These are phyloP conservation scores for Macrophomina phaseolina DNA, from an alignment of 2,329 filamentous ascomycete genomes.

Conservation along the genomic window DNA sequence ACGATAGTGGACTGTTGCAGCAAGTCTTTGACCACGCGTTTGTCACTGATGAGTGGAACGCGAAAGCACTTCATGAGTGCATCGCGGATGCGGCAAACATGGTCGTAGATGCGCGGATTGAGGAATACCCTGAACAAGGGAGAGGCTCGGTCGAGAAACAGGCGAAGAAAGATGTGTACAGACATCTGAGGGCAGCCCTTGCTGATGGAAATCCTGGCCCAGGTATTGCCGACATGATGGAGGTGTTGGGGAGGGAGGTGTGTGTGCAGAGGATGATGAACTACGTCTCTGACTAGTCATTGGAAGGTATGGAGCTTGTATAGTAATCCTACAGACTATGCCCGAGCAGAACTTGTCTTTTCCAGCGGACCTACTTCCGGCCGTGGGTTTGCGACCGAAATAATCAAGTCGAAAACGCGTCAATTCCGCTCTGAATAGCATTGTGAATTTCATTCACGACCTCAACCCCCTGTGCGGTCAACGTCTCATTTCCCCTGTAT, in stretches of 20 bases:
- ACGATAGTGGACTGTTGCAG: neutral
- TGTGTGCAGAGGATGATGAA: constrained; percentile 14
- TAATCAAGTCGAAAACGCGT: constrained; percentile 28
- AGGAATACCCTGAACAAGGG: neutral
- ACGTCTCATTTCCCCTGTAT: constrained; percentile 11
- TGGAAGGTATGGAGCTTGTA: neutral
- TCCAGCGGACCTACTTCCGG: neutral
- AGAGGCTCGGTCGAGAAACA: constrained; percentile 4
- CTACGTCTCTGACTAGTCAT: constrained; percentile 3
- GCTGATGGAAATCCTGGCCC: constrained; percentile 42
- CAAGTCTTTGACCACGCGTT: neutral
- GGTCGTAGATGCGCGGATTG: neutral
- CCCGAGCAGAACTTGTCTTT: neutral
- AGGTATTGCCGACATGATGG: constrained; percentile 43
- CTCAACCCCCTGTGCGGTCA: constrained; percentile 22
- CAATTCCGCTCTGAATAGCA: constrained; percentile 30
- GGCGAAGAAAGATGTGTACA: constrained; percentile 40
- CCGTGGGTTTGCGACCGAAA: neutral
- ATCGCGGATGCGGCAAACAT: neutral
- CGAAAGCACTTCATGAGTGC: neutral
- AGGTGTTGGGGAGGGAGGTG: constrained; percentile 39
- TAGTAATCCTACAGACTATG: neutral
- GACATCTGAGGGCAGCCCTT: constrained; percentile 40
- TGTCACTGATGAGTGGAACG: constrained; percentile 6
- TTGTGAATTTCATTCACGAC: constrained; percentile 30